Evolutionary conservation across 768 basidiomycete species (phyloP), one percentile per base, ranked within the genome.

Genomic region (Podaxis sp.): DNA sequence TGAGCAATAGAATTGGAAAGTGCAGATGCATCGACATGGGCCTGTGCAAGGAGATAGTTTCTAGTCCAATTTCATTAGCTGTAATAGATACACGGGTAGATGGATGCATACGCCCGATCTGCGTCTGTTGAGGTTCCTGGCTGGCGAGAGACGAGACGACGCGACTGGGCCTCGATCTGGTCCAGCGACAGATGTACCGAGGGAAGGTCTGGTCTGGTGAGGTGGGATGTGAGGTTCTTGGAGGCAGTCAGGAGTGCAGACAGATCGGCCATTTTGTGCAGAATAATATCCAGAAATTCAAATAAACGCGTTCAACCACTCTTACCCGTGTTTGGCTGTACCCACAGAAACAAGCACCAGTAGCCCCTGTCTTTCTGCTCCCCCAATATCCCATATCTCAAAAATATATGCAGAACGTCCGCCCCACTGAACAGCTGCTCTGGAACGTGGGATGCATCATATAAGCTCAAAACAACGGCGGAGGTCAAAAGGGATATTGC

Each of bases 81-180:
- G 17, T 41, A 59, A 15, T 33, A 66, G 54, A 62, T 43, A 61
- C 43, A 55, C 53, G 40, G 22, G 46, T n/a, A 25, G 43, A 52
- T 17, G 40, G 60, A 46, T 15, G 75, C 89, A 64, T 73, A 91
- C 91, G 88, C 91, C 80, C 88, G 84, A 70, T 88, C 87, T 7
- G 83, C 76, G 73, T 92, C 91, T 43, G 80, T 80, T 0, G 89
- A 79, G 19, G 83, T 74, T 29, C 80, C 83, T 4, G 85, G 83
- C 69, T 90, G 89, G 47, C 87, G 83, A 24, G 90, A 85, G 4
- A 91, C 88, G 25, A 98, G 87, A 46, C 90, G 82, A 19, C 94
- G 84, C 2, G 93, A 95, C 76, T 96, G 94, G 0, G 90, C 88
- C 73, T 98, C 96, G 65, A 99, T 91, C 77, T 98, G 94, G 74